Percentiles rank a stretch among this genome's conserved stretches.
phyloP scores from a whole-genome alignment of 2,329 filamentous ascomycete genomes.

The Nakataea oryzae region DNA sequence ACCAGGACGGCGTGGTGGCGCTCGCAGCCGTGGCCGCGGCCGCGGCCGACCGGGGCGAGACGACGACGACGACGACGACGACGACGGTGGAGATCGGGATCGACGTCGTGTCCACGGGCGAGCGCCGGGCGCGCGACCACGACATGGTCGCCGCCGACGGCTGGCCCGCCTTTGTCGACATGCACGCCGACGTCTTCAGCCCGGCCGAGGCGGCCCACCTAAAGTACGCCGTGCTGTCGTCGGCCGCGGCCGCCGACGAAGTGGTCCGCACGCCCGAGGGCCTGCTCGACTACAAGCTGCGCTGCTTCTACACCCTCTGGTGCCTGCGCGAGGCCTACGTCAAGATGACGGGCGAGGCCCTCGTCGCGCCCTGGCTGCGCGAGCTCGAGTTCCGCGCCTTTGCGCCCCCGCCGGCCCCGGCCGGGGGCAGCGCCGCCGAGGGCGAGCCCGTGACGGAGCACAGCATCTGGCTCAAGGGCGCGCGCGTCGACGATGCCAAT shows the following conservation, averaged over 20 bases:
- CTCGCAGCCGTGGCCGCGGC: slow-evolving; percentile 46
- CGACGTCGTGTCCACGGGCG: slow-evolving; percentile 66
- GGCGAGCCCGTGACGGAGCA: slow-evolving; percentile 16
- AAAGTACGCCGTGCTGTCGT: slow-evolving; percentile 30
- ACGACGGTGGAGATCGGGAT: slow-evolving; percentile 49
- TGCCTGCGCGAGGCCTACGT: slow-evolving; percentile 73
- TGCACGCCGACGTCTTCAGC: slow-evolving; percentile 62
- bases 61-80: too few relatives aligned
- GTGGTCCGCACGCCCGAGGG: slow-evolving; percentile 15
- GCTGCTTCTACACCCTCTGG: slow-evolving; percentile 69
- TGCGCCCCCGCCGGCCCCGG: slow-evolving; percentile 32
- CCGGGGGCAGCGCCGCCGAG: slow-evolving; percentile 6
- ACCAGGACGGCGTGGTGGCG: slow-evolving; percentile 66
- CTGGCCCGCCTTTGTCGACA: slow-evolving; percentile 58
- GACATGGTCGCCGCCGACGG: slow-evolving; percentile 41
- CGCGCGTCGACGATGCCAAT: slow-evolving; percentile 28
- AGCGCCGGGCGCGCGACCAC: slow-evolving; percentile 54
- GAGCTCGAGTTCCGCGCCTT: slow-evolving; percentile 61
- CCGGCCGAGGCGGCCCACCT: slow-evolving; percentile 51
- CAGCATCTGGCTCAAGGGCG: slow-evolving; percentile 28
- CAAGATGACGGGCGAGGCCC: slow-evolving; percentile 71
- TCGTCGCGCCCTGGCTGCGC: slow-evolving; percentile 62
- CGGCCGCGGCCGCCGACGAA: slow-evolving; percentile 15
- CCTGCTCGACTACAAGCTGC: slow-evolving; percentile 50
- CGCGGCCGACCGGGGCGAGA: slow-evolving; percentile 5